Evolutionary conservation across 2,329 filamentous ascomycete genomes (phyloP).

Genomic region (Torrubiellomyces zombiae): DNA sequence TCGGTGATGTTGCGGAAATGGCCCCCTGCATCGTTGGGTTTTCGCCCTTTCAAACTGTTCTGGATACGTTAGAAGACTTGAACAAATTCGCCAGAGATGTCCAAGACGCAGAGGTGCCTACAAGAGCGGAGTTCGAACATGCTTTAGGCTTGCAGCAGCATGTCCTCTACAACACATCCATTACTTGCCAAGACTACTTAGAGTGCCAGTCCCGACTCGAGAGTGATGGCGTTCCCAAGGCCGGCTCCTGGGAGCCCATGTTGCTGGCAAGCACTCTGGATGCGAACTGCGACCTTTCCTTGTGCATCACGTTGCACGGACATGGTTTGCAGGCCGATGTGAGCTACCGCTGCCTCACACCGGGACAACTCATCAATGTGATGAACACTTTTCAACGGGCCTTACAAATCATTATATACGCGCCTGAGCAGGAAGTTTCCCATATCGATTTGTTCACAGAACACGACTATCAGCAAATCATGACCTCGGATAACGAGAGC

Average conservation of each 20-base stretch:
- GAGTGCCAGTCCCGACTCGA: constrained; percentile 5
- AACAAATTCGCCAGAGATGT: constrained; percentile 12
- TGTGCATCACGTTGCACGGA: constrained; percentile 25
- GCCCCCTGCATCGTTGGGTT: constrained; percentile 19
- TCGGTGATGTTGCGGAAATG: constrained; percentile 29
- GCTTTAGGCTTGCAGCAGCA: constrained; percentile 23
- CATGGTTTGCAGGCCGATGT: constrained; percentile 26
- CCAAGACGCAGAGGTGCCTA: constrained; percentile 24
- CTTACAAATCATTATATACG: constrained; percentile 26
- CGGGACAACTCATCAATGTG: constrained; percentile 28
- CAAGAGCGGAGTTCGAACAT: constrained; percentile 29
- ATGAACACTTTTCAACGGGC: constrained; percentile 36
- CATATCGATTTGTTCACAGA: constrained; percentile 37
- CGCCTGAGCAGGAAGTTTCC: constrained; percentile 23
- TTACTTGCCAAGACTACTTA: constrained; percentile 28
- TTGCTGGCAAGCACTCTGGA: constrained; percentile 4
- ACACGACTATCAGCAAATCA: constrained; percentile 35
- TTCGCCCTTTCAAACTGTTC: constrained; percentile 14
- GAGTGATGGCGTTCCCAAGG: no score
- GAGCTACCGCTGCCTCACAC: constrained; percentile 24
- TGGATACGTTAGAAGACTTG: constrained; percentile 13
- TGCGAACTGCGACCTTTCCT: constrained; percentile 27
- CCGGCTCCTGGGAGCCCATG: constrained; percentile 4
- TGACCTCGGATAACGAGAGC: constrained; percentile 31
- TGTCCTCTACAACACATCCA: constrained; percentile 32